A percentile compares a stretch with the other conserved stretches of the same genome.
Evolutionary conservation across 306 rosid genomes (phyloP).

Genomic region (Pterocarpus macrocarpus): DNA sequence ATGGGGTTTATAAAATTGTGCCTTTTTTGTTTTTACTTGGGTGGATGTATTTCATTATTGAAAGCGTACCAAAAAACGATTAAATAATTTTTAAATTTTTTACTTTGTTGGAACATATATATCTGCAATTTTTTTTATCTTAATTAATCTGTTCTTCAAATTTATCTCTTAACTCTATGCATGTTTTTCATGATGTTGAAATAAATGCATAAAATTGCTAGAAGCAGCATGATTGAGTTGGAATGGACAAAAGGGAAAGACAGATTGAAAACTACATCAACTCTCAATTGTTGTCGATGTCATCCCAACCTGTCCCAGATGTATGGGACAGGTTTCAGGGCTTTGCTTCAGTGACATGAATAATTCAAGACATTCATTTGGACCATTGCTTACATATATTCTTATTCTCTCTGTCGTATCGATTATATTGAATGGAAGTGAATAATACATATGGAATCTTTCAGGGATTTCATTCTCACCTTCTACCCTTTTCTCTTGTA

Average conservation of each 20-base stretch:
- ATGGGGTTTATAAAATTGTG: constrained; percentile 29
- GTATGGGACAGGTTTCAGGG: constrained; percentile 52
- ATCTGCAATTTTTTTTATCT: neutral
- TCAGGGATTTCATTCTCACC: constrained; percentile 53
- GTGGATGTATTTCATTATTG: neutral
- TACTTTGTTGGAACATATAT: neutral
- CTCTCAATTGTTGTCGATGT: constrained; percentile 52
- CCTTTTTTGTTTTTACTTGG: neutral
- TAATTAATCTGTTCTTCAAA: neutral
- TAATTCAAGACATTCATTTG: constrained; percentile 47
- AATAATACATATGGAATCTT: constrained; percentile 60
- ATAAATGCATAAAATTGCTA: constrained; percentile 14
- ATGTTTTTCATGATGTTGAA: constrained; percentile 37
- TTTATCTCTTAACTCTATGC: neutral
- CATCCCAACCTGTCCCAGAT: constrained; percentile 46
- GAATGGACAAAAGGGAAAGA: constrained; percentile 58
- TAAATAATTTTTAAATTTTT: neutral
- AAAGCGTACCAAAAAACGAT: neutral
- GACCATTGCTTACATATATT: constrained; percentile 51
- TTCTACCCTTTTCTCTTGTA: constrained; percentile 39
- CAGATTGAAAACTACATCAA: constrained; percentile 53
- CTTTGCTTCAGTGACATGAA: constrained; percentile 43
- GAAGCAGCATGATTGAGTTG: constrained; percentile 38
- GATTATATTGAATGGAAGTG: constrained; percentile 40
- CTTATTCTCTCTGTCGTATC: constrained; percentile 60